Evolutionary conservation across 2,329 filamentous ascomycete species (phyloP), one percentile per base, ranked within the genome.

Genomic region (Sporothrix phasma): DNA sequence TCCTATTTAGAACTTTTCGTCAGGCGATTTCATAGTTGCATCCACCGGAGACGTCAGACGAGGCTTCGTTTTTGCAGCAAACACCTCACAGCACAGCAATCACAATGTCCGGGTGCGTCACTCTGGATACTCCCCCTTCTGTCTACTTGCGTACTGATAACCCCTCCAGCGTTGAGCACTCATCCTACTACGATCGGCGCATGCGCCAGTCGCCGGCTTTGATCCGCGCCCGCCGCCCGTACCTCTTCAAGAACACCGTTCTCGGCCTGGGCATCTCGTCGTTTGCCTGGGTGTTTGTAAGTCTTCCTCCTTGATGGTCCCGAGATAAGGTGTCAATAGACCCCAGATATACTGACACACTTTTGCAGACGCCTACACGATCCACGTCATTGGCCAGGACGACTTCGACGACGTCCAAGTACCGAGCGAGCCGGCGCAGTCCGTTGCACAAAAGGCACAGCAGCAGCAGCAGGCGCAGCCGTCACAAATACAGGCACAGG

Each of bases 341-440:
- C 4, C 39, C 24, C n/a, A n/a, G n/a, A n/a, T n/a, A n/a, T n/a
- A n/a, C n/a, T n/a, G n/a, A n/a, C n/a, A n/a, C n/a, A n/a, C n/a
- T n/a, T n/a, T n/a, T n/a, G n/a, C 64, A 85, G 83, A 85, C 71
- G 77, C 77, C 69, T 85, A 85, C 72, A 85, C 83, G 3, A 88
- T 99, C 73, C 84, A 81, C 69, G 91, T 90, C 63, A 89, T 99
- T 72, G 91, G 93, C 49, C 94, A 97, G 77, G 94, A 97, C 76
- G 90, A 97, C 69, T 99, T 99, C 78, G 90, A 92, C 65, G 94
- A 99, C 74, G 92, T 97, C 70, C 87, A 91, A 73, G 88, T 97
- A 43, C 94, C 94, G 31, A 89, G 90, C 73, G 80, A 83, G 61
- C 88, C 90, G 2, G 64, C 68, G 26, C 64, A 64, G 39, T 64